Conservation (phyloP, 345 rosid species). For the Arabis hirsuta region DNA sequence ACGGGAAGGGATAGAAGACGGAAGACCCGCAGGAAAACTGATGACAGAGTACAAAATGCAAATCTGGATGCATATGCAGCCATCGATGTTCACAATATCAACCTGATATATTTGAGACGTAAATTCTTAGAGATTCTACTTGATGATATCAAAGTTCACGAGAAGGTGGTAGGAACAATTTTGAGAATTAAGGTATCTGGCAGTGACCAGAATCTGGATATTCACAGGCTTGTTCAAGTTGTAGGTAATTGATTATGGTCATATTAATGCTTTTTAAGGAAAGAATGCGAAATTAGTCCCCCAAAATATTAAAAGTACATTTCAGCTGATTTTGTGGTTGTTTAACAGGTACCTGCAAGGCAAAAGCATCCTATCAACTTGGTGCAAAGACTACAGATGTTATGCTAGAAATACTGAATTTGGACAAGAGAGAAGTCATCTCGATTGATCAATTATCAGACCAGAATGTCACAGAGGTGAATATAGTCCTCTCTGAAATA, state of each 20-base stretch:
- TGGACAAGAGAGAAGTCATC: slow-evolving; percentile 73
- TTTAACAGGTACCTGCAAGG: slow-evolving; percentile 67
- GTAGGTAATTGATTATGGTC: slow-evolving; percentile 60
- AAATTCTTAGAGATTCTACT: slow-evolving; percentile 67
- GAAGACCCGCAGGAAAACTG: slow-evolving; percentile 54
- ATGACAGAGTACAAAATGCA: slow-evolving; percentile 51
- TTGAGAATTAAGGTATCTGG: slow-evolving; percentile 77
- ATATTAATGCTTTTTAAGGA: slow-evolving; percentile 31
- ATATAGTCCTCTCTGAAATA: slow-evolving; percentile 27
- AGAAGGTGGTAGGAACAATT: slow-evolving; percentile 83
- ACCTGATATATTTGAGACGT: slow-evolving; percentile 73
- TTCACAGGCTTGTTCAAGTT: slow-evolving; percentile 86
- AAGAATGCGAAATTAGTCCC: slow-evolving; percentile 1
- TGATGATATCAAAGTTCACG: slow-evolving; percentile 65
- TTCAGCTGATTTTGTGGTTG: slow-evolving; percentile 34
- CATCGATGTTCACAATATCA: slow-evolving; percentile 80
- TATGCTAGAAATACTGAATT: slow-evolving; percentile 73
- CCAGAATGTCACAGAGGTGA: slow-evolving; percentile 91
- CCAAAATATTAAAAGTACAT: slow-evolving; percentile 16
- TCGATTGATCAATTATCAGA: slow-evolving; percentile 77
- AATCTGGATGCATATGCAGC: slow-evolving; percentile 72
- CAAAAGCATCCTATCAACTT: slow-evolving; percentile 62
- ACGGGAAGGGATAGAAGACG: slow-evolving; percentile 54
- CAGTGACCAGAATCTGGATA: slow-evolving; percentile 69
- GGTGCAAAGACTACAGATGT: slow-evolving; percentile 62